Evolutionary conservation across 768 basidiomycete genomes (phyloP), one percentile per base, ranked within the genome.

Genomic region (Lyophyllum semitale): DNA sequence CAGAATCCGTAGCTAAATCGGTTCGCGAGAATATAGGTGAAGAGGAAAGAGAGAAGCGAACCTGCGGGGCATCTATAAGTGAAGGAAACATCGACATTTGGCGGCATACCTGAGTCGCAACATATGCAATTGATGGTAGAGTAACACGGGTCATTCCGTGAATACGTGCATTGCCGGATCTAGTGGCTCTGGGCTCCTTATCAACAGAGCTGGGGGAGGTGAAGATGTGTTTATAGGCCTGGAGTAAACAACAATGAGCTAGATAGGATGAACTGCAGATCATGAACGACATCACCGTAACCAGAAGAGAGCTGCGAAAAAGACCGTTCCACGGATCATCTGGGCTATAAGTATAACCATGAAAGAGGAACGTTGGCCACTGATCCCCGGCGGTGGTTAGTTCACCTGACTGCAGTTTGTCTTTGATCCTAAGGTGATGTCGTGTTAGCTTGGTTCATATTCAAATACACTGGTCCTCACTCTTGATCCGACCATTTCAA

Each of bases 221-320:
- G 38, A 71, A 71, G n/a, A 71, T 54, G 47, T 69, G 63, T 40
- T 63, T 68, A 17, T 44, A 68, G 0, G 63, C 67, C 68, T 69
- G n/a, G 11, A 4, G 22, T 4, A 26, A 30, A 29, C 9, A 32
- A 35, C 22, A 25, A 33, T 20, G n/a, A 18, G 29, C 40, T 11
- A 12, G 20, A 42, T 8, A 26, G 8, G 32, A 38, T 17, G 25
- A 40, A 13, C 18, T n/a, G n/a, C 33, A 35, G 33, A 15, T 35
- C 8, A 8, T 8, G 15, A 4, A 35, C 13, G 4, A 50, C 59
- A 35, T 45, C 13, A 67, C 66, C 38, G 41, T 59, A 7, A 69
- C 59, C 1, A 71, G 59, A 5, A 67, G 26, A 1, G 32, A 4
- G 35, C 66, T 64, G 25, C 55, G 25, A 22, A 69, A 57, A 1